Conservation (phyloP, 1,284 basidiomycete genomes). For the Sporisorium scitamineum region DNA sequence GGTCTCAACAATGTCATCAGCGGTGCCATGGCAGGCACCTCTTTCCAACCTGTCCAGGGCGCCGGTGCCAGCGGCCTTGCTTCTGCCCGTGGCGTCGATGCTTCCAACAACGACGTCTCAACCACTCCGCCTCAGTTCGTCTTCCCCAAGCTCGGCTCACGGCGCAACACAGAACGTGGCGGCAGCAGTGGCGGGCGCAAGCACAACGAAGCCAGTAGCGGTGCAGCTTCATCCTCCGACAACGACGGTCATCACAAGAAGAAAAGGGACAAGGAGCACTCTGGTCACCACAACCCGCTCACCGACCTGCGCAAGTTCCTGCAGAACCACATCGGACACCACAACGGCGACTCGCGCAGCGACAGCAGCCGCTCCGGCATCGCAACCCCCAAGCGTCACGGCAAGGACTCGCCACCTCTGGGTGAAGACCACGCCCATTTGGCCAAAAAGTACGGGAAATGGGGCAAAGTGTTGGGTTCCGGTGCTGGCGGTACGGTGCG, state of each 20-base stretch:
- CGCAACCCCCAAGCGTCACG: slow-evolving; percentile 59
- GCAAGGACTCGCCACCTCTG: slow-evolving; percentile 69
- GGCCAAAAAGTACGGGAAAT: slow-evolving; percentile 98
- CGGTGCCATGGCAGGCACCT: slow-evolving; percentile 43
- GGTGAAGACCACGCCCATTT: slow-evolving; percentile 81
- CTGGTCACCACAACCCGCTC: slow-evolving; percentile 56
- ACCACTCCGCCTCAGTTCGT: slow-evolving; percentile 64
- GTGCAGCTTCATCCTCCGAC: slow-evolving; percentile 44
- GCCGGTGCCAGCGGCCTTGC: slow-evolving; percentile 59
- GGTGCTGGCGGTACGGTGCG: slow-evolving; percentile 98
- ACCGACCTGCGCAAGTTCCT: slow-evolving; percentile 60
- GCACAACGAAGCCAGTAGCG: slow-evolving; percentile 29
- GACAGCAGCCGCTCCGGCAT: slow-evolving; percentile 52
- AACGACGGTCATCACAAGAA: slow-evolving; percentile 44
- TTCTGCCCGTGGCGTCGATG: slow-evolving; percentile 53
- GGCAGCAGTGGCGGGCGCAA: slow-evolving; percentile 30
- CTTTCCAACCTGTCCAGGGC: slow-evolving; percentile 44
- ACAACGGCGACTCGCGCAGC: slow-evolving; percentile 53
- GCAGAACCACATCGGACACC: slow-evolving; percentile 65
- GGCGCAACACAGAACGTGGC: slow-evolving; percentile 36
- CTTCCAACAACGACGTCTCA: slow-evolving; percentile 21
- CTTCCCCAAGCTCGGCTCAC: slow-evolving; percentile 64
- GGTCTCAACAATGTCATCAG: slow-evolving; percentile 50
- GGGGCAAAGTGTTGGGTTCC: slow-evolving; percentile 93
- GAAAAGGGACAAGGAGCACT: slow-evolving; percentile 54